Conservation (phyloP, 148 eudicot species). For the Cornus suecica region DNA sequence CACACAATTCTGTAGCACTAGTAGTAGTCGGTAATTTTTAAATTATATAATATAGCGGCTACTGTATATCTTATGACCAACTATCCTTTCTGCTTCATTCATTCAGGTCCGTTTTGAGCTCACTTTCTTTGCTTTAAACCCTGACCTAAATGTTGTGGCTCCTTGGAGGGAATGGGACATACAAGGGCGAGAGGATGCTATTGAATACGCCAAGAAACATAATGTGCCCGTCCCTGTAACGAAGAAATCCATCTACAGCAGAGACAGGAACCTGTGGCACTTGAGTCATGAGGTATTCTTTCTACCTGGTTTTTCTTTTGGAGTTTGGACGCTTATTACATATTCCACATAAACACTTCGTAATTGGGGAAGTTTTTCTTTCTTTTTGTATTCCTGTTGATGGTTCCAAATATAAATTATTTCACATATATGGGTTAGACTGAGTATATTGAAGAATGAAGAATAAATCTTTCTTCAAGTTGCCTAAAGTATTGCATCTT, state of each 20-base stretch:
- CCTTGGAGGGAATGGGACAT: constrained; percentile 99
- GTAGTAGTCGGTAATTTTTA: neutral
- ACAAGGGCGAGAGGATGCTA: constrained; percentile 86
- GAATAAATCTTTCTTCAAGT: too few relatives aligned
- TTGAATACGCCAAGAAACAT: constrained; percentile 89
- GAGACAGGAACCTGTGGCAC: constrained; percentile 94
- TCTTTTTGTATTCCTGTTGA: too few relatives aligned
- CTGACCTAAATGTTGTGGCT: constrained; percentile 79
- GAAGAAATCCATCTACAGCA: constrained; percentile 90
- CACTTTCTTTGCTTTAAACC: constrained; percentile 84
- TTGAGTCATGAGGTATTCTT: constrained; percentile 83
- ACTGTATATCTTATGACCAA: neutral
- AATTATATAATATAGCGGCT: neutral
- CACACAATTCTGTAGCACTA: neutral
- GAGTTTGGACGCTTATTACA: neutral
- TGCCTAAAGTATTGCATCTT: neutral
- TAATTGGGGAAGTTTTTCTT: neutral
- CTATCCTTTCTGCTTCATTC: neutral
- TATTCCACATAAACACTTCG: neutral
- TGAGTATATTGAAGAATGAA: too few relatives aligned
- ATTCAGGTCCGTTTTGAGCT: constrained; percentile 91
- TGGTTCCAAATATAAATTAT: too few relatives aligned
- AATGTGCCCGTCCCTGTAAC: constrained; percentile 90
- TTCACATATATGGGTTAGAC: too few relatives aligned
- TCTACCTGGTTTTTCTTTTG: neutral